These are phyloP conservation scores for Vigna reflexopilosa DNA, from an alignment of 306 rosid genomes.

Conservation along the genomic window DNA sequence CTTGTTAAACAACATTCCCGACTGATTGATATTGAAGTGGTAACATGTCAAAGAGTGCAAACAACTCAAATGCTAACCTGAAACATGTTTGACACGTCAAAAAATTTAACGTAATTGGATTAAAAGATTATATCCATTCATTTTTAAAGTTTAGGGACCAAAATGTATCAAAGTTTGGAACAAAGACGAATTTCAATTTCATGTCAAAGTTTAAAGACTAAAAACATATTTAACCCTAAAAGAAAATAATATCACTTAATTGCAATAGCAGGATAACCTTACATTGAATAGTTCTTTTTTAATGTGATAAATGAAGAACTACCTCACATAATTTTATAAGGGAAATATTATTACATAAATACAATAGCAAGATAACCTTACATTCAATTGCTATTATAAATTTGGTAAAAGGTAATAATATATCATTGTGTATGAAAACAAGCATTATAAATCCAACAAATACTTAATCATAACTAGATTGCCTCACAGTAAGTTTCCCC, in stretches of 20 bases:
- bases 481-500: not conserved
- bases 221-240: no score
- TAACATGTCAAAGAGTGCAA: no score
- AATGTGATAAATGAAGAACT: not conserved
- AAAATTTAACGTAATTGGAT: no score
- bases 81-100: no score
- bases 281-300: not conserved
- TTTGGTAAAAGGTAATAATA: not conserved
- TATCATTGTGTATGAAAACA: not conserved
- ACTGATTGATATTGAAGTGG: no score
- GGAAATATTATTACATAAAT: constrained; percentile 6
- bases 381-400: not conserved
- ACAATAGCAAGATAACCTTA: not conserved
- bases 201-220: no score
- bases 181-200: no score
- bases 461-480: not conserved
- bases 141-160: no score
- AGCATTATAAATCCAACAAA: constrained; percentile 16
- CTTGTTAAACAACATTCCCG: no score
- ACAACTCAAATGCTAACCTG: no score
- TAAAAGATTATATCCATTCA: no score
- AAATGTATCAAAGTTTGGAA: no score
- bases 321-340: not conserved
- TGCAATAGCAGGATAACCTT: not conserved
- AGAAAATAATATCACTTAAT: constrained; percentile 7